Evolutionary conservation across 2,329 filamentous ascomycete species (phyloP).

Genomic region (Penicillium polonicum): DNA sequence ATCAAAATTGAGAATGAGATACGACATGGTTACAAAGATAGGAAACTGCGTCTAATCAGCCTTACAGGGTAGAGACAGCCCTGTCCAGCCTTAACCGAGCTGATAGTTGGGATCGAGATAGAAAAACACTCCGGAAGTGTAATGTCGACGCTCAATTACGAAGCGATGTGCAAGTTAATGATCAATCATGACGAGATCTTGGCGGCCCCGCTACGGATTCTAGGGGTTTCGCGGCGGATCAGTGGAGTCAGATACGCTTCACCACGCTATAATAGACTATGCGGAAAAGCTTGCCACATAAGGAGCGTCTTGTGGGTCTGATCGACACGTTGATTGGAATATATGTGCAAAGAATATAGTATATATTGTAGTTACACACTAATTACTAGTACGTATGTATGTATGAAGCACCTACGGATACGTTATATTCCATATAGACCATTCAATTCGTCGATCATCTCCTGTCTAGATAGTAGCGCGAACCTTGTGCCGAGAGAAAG

Average conservation of each 20-base stretch:
- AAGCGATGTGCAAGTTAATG: conserved; percentile 4
- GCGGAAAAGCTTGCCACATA: not conserved
- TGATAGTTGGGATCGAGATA: not conserved
- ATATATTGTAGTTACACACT: not conserved
- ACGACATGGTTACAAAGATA: not conserved
- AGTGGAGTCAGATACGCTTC: conserved; percentile 4
- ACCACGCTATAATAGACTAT: not conserved
- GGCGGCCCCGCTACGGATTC: conserved; percentile 2
- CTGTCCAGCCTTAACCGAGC: conserved; percentile 1
- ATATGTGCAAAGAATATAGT: conserved; percentile 9
- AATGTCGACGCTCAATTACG: not conserved
- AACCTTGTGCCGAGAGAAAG: conserved; percentile 14
- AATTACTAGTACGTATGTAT: not conserved
- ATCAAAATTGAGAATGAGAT: not conserved
- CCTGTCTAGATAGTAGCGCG: conserved; percentile 11
- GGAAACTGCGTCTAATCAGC: not conserved
- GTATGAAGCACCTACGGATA: not conserved
- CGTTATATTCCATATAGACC: conserved; percentile 8
- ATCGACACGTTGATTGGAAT: conserved; percentile 20
- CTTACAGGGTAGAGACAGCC: not conserved
- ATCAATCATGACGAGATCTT: conserved; percentile 8
- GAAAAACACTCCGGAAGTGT: conserved; percentile 1
- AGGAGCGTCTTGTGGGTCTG: conserved; percentile 11
- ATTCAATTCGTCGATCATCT: conserved; percentile 24
- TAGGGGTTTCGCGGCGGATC: conserved; percentile 3